Evolutionary conservation across 805 yeast species (phyloP).

Genomic region (Groenewaldozyma tartarivorans): DNA sequence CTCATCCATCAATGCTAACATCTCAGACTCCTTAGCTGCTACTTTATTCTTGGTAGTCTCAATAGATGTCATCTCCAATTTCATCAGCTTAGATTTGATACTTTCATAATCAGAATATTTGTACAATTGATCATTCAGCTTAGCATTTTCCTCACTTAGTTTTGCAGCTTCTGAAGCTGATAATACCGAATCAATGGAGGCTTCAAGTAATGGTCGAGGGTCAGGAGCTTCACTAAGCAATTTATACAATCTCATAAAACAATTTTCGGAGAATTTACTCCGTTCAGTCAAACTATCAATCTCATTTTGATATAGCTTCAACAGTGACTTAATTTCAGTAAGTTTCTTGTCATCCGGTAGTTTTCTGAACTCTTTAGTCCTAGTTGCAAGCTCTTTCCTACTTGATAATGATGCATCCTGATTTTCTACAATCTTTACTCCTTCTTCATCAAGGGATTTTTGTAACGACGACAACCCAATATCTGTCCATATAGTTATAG

Average conservation of each 20-base stretch:
- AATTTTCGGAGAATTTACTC: constrained; percentile 61
- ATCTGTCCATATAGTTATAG: constrained; percentile 66
- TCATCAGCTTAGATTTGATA: constrained; percentile 50
- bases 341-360: constrained; percentile 59
- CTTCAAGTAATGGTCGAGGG: constrained; percentile 72
- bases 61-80: constrained; percentile 52
- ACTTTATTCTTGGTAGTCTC: constrained; percentile 45
- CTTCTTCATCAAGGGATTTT: constrained; percentile 62
- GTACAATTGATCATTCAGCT: constrained; percentile 43
- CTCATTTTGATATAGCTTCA: constrained; percentile 75
- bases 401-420: constrained; percentile 60
- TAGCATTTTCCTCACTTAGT: constrained; percentile 41
- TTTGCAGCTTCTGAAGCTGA: constrained; percentile 43
- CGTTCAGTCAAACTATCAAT: constrained; percentile 75
- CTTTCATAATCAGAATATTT: constrained; percentile 71
- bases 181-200: constrained; percentile 54
- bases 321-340: constrained; percentile 51
- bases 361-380: constrained; percentile 80
- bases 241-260: constrained; percentile 66
- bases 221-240: constrained; percentile 85
- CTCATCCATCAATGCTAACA: constrained; percentile 60
- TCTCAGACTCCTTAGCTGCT: constrained; percentile 65
- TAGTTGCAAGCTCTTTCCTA: constrained; percentile 68
- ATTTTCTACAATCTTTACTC: constrained; percentile 57
- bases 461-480: constrained; percentile 66